Evolutionary conservation across 192 early-diverging fungal genomes (phyloP), one percentile per base, ranked within the genome.

Genomic region (Entomortierella chlamydospora): DNA sequence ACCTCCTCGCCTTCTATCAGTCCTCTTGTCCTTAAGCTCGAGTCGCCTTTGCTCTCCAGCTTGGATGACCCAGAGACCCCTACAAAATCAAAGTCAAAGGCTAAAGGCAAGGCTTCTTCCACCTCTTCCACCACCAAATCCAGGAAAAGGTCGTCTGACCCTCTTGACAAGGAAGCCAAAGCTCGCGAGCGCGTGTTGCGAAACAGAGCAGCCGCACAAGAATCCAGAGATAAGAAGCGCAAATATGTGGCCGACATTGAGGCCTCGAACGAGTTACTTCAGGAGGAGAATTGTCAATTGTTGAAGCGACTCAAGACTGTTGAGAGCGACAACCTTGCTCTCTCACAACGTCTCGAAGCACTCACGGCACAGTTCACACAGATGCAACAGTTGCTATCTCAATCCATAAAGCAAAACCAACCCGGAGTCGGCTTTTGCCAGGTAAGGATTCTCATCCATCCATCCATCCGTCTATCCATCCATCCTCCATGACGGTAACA

Each of bases 151-250:
- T 29, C 76, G 20, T 39, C 33, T 4, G 68, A 79, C 15, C 76
- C 76, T 13, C 13, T 49, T 12, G 76, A 79, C 25, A 79, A 79
- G 57, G 76, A 79, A 30, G 68, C 76, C 42, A 79, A 79, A 57
- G 76, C 63, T 18, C 76, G 76, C 9, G 76, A 79, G 68, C 68
- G 92, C 61, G 85, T 91, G 18, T 67, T 93, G 39, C 85, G 90
- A 29, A 93, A 93, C 81, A 88, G 92, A 5, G 86, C 86, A 30
- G 92, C 92, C 12, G 92, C 92, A 31, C 92, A 93, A 72, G 90
- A 91, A 37, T 92, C 91, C n/a, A 86, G 92, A 58, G 90, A 93
- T 70, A 92, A 91, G 73, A 93, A 93, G 49, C 83, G 88, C 37
- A 85, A 86, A 45, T 92, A 92, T 73, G 72, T 92, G 30, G 59